Evolutionary conservation across 768 basidiomycete genomes (phyloP), one percentile per base, ranked within the genome.

Genomic region (Tephrocybe sp.): DNA sequence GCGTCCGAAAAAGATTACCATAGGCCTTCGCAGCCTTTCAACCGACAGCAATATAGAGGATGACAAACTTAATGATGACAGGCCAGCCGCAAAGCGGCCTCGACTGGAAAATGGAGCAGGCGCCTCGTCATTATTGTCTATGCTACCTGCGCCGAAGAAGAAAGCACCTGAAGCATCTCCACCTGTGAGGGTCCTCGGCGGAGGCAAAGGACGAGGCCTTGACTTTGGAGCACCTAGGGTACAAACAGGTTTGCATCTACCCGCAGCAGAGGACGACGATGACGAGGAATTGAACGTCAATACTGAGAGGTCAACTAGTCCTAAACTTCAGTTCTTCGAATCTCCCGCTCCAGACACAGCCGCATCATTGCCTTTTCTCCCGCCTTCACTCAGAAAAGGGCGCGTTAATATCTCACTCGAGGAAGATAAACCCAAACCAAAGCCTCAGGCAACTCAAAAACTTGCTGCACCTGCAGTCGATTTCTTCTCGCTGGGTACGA

Each of bases 91-190:
- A 34, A 90, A 89, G 68, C 85, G 77, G 52, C 70, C 75, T 14
- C 75, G 79, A 20, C 55, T 80, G 34, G 73, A 76, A 31, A 53
- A 75, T 17, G 80, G 84, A 7, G 80, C 80, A 22, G 87, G 87
- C 9, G 62, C 64, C 11, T 91, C 89, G 0, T 78, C 82, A 2
- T 62, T 92, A 42, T 60, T 91, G 30, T 77, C 78, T 8, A 89
- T 90, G 84, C 73, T 92, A 10, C 89, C 89, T 31, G 78, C 83
- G 0, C 89, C 89, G 5, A 89, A 84, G 67, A 78, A 79, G 62
- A 70, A 73, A 48, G 61, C 68, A 19, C 73, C 79, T 9, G 63
- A 74, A n/a, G 61, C 64, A 20, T 63, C 70, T 43, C 62, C 68
- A 23, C 65, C 75, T 5, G 76, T 80, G 55, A 74, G 84, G 26